Evolutionary conservation across 2,329 filamentous ascomycete genomes (phyloP).

Genomic region (Verticillium tricorpus): DNA sequence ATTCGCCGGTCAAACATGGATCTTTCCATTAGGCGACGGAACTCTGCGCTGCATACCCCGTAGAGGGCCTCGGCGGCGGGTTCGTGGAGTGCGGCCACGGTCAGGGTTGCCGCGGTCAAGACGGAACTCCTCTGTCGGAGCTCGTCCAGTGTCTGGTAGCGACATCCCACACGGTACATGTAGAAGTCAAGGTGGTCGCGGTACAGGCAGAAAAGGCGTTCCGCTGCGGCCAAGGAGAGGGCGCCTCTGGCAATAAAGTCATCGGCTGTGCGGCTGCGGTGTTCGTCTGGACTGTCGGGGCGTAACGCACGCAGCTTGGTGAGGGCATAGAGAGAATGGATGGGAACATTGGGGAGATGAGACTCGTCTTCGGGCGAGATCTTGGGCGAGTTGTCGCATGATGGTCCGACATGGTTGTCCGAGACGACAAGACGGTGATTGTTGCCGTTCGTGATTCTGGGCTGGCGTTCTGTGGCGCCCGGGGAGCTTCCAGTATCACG

Average conservation of each 20-base stretch:
- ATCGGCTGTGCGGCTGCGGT: conserved; percentile 7
- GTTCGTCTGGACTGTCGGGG: conserved; percentile 22
- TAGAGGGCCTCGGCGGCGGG: conserved; percentile 46
- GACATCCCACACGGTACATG: conserved; percentile 45
- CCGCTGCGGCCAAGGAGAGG: conserved; percentile 41
- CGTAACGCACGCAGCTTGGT: conserved; percentile 30
- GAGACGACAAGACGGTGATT: conserved; percentile 3
- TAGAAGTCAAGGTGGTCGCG: conserved; percentile 44
- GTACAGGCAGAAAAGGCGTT: conserved; percentile 47
- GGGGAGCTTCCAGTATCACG: conserved; percentile 5
- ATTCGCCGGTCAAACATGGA: conserved; percentile 30
- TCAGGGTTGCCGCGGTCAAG: conserved; percentile 50
- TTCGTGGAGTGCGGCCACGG: conserved; percentile 55
- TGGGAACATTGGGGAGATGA: conserved; percentile 30
- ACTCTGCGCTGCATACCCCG: conserved; percentile 48
- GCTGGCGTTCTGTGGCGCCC: background rate
- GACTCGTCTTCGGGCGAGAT: conserved; percentile 23
- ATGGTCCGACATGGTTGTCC: conserved; percentile 11
- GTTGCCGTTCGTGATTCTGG: background rate
- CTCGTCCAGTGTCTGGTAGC: conserved; percentile 43
- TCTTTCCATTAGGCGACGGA: conserved; percentile 47
- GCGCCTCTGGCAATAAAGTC: conserved; percentile 34
- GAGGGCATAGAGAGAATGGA: conserved; percentile 32
- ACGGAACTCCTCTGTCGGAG: conserved; percentile 51
- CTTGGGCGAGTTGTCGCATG: conserved; percentile 17